A percentile compares a stretch with the other conserved stretches of the same genome.
Conservation (phyloP, 345 rosid species). For the Citrus sp. region DNA sequence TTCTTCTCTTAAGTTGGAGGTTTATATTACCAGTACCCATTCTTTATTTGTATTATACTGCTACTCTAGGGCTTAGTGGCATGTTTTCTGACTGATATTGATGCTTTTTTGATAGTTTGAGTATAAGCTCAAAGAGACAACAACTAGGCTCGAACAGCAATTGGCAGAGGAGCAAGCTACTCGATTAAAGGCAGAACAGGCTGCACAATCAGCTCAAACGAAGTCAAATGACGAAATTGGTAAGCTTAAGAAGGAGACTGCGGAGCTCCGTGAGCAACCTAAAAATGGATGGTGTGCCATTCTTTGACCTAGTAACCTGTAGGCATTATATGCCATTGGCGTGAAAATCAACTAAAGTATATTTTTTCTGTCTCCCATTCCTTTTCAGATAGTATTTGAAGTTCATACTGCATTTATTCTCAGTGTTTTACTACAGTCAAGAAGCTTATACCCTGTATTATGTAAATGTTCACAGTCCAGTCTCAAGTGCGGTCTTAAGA, state of each 20-base stretch:
- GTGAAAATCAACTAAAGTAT: too few species aligned
- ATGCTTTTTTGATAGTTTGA: slow-evolving; percentile 47
- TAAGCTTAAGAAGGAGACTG: too few species aligned
- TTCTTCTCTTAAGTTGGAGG: background rate
- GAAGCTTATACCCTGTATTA: too few species aligned
- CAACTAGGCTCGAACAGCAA: slow-evolving; percentile 58
- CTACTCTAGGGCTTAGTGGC: background rate
- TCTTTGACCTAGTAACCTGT: too few species aligned
- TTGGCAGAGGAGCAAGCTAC: slow-evolving; percentile 81
- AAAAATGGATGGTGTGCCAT: too few species aligned
- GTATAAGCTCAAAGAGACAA: background rate
- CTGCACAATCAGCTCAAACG: slow-evolving; percentile 46
- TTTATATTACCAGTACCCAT: background rate
- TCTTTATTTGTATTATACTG: background rate
- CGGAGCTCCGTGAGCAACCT: too few species aligned
- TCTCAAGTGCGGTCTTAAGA: background rate
- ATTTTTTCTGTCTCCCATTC: too few species aligned
- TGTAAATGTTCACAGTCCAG: too few species aligned
- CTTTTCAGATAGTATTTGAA: too few species aligned
- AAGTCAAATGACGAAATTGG: slow-evolving; percentile 65
- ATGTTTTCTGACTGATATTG: background rate
- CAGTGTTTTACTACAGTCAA: too few species aligned
- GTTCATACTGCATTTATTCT: too few species aligned
- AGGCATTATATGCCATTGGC: too few species aligned
- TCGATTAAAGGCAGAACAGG: slow-evolving; percentile 61